Base-by-base conservation (phyloP, 164 flowering plant genomes). In the Pachysandra terminalis region DNA sequence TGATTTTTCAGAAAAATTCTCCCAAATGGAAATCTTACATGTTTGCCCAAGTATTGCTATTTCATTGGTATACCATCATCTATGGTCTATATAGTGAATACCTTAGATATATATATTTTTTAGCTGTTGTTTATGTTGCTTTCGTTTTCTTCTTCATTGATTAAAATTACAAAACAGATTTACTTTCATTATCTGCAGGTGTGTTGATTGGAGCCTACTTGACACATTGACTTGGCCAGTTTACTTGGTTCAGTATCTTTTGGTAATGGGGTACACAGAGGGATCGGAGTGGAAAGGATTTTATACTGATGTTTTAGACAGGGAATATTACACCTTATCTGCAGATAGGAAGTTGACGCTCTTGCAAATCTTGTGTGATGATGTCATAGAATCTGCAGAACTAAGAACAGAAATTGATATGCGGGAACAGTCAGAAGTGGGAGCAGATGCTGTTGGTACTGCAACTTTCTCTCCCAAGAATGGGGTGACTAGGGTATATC, bases 151-250 rank as follows among this genome's bases (percentile, higher is more conserved):
- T 52, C 15, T 10, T 57, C 23, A 26, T 65, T 22, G 64, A 19
- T 41, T 32, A 59, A 32, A 27, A 49, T 52, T 68, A n/a, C 65
- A 53, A 26, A 48, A 28, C 24, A 21, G 17, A 64, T 23, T 13
- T 59, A n/a, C 56, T 53, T 52, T 25, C 27, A 14, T 67, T 69
- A 35, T 69, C 28, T 75, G 68, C 90, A 96, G 99, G 81, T 75
- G 80, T 64, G 75, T 88, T 65, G 96, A 96, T 58, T 96, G 99
- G 98, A 80, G 80, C 77, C 83, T 96, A 77, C 84, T 96, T 53
- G 99, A 96, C 76, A 62, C 84, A 45, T 71, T 96, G 60, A 93
- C 98, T 41, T 96, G 99, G 99, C 95, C 97, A 56, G 83, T 82
- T 68, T 91, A 76, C 71, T 52, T 90, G 70, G 76, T 84, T 27